phyloP scores from a whole-genome alignment of 1,139 yeast species.

The Meyerozyma guilliermondii region DNA sequence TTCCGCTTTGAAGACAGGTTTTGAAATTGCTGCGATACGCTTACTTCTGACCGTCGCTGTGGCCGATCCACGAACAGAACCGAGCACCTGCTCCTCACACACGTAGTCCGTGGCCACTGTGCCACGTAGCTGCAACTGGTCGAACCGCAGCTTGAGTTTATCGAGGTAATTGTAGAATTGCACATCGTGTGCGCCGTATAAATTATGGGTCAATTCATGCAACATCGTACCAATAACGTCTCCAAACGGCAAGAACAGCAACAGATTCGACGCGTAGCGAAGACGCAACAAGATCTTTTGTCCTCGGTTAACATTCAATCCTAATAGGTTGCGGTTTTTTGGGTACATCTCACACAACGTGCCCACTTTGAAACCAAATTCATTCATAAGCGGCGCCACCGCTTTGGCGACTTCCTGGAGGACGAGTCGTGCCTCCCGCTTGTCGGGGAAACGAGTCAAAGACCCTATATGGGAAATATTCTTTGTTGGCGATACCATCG shows the following conservation, averaged over 20 bases:
- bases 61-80: constrained; percentile 20
- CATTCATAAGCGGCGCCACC: constrained; percentile 74
- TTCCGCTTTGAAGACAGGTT: constrained; percentile 36
- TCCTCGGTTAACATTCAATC: constrained; percentile 86
- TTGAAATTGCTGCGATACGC: constrained; percentile 33
- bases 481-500: background rate
- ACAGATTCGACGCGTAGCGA: constrained; percentile 52
- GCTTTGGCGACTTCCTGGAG: constrained; percentile 56
- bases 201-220: constrained; percentile 84
- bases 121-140: constrained; percentile 45
- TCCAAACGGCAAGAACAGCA: constrained; percentile 59
- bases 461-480: constrained; percentile 50
- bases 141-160: constrained; percentile 53
- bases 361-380: constrained; percentile 61
- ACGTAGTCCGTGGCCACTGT: constrained; percentile 35
- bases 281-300: constrained; percentile 68
- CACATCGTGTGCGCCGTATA: constrained; percentile 74
- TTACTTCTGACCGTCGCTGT: constrained; percentile 29
- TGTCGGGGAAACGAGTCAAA: constrained; percentile 47
- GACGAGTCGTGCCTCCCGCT: constrained; percentile 53
- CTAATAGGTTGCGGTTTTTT: constrained; percentile 59
- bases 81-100: constrained; percentile 53
- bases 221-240: constrained; percentile 76
- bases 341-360: constrained; percentile 82
- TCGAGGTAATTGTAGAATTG: constrained; percentile 65